phyloP scores from a whole-genome alignment of 2,329 filamentous ascomycete species.

The Aspergillus pseudoviridinutans region DNA sequence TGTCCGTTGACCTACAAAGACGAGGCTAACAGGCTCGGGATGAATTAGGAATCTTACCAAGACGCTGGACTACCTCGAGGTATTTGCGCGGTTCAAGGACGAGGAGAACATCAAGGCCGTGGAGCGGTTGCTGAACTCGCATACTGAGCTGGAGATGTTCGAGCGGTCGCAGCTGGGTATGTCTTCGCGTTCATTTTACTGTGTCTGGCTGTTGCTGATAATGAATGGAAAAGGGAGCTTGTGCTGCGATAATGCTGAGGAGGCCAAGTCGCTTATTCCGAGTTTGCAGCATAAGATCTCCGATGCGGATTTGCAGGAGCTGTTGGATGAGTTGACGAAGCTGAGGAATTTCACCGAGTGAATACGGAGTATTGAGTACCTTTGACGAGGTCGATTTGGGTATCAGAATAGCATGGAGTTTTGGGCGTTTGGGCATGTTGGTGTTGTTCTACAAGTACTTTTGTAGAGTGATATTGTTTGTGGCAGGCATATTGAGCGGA shows the following conservation, averaged over 20 bases:
- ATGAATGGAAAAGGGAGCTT: conserved; percentile 62
- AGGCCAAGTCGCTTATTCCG: conserved; percentile 94
- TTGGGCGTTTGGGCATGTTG: conserved; percentile 11
- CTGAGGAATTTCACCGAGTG: conserved; percentile 52
- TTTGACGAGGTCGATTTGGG: conserved; percentile 2
- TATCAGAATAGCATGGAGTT: conserved; percentile 25
- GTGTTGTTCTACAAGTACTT: not conserved
- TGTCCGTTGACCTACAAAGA: not conserved
- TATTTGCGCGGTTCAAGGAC: conserved; percentile 93
- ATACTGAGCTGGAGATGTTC: conserved; percentile 77
- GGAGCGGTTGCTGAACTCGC: conserved; percentile 75
- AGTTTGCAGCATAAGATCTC: conserved; percentile 83
- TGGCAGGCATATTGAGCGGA: not conserved
- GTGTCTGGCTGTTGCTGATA: not conserved
- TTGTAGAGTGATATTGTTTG: not conserved
- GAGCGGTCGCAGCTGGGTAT: conserved; percentile 88
- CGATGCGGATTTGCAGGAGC: conserved; percentile 80
- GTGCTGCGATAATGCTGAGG: conserved; percentile 87
- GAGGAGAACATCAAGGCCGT: conserved; percentile 95
- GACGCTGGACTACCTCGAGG: conserved; percentile 87
- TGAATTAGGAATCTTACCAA: conserved; percentile 64
- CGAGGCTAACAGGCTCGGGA: not conserved
- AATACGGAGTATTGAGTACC: not conserved
- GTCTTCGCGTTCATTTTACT: conserved; percentile 21
- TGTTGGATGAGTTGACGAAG: conserved; percentile 89